These are phyloP conservation scores for Amaranthus tricolor DNA, from an alignment of 179 eudicot species.

Conservation along the genomic window DNA sequence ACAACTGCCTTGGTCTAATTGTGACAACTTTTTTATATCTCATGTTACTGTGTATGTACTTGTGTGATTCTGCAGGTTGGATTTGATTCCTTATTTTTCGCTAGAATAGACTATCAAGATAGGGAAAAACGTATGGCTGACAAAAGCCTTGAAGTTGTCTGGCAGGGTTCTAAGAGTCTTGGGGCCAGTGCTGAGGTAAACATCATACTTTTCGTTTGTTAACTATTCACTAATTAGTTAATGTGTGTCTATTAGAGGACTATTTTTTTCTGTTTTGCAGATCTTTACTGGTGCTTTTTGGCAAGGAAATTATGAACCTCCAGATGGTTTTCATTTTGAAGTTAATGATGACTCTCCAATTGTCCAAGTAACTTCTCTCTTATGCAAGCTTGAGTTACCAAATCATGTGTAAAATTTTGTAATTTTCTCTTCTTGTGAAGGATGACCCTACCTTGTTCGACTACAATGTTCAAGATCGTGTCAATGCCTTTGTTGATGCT, in stretches of 20 bases:
- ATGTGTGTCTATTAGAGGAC: constrained; percentile 1
- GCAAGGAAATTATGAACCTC: constrained; percentile 85
- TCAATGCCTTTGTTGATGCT: constrained; percentile 82
- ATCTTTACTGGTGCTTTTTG: constrained; percentile 88
- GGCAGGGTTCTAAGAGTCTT: constrained; percentile 81
- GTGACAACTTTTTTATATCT: not conserved
- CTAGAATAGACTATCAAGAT: constrained; percentile 94
- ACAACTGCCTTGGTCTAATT: not conserved
- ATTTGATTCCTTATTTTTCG: constrained; percentile 87
- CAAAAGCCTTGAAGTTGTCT: constrained; percentile 83
- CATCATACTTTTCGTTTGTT: constrained; percentile 12
- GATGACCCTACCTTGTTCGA: constrained; percentile 81
- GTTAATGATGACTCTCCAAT: constrained; percentile 68
- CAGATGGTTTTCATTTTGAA: constrained; percentile 84
- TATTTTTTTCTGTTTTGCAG: constrained; percentile 35
- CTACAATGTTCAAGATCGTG: constrained; percentile 90
- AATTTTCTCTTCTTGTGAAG: constrained; percentile 43
- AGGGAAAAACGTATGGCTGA: constrained; percentile 71
- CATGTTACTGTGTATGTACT: not conserved
- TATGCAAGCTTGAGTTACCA: not conserved
- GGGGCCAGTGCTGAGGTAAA: constrained; percentile 78
- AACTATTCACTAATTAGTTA: not conserved
- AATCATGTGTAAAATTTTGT: constrained; percentile 10
- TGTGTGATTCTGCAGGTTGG: constrained; percentile 62
- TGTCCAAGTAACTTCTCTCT: constrained; percentile 61